phyloP scores from a whole-genome alignment of 2,329 filamentous ascomycete genomes.

The Cladosporium austrohemisphaericum region DNA sequence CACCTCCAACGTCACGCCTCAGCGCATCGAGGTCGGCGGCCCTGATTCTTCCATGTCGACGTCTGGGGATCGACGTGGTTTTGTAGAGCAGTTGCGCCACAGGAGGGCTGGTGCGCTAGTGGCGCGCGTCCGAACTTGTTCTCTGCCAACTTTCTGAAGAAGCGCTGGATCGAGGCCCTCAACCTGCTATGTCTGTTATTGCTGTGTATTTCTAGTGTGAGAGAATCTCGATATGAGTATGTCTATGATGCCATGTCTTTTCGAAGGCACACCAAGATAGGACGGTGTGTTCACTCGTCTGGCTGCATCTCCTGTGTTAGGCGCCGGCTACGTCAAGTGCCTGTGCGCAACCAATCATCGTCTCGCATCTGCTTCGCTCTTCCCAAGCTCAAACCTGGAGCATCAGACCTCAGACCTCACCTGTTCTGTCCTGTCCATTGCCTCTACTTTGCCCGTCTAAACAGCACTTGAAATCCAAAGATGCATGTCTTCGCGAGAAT shows the following conservation, averaged over 20 bases:
- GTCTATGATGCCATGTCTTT: no score
- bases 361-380: neutral
- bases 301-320: no score
- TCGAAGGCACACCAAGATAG: no score
- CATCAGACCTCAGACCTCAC: constrained; percentile 1
- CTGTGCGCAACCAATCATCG: constrained; percentile 1
- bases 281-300: no score
- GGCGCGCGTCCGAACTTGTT: neutral
- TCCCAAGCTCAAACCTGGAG: constrained; percentile 2
- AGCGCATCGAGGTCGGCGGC: constrained; percentile 8
- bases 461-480: no score
- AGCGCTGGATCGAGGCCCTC: no score
- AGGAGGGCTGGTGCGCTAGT: constrained; percentile 6
- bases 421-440: neutral
- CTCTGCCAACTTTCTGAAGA: constrained; percentile 8
- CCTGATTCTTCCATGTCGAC: neutral
- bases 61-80: constrained; percentile 14
- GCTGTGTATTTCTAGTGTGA: no score
- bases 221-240: no score
- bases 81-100: constrained; percentile 14
- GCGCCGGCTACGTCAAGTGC: no score
- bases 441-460: no score
- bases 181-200: no score
- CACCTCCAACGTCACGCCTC: constrained; percentile 10
- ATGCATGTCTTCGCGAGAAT: no score